Conservation (phyloP, 2,329 filamentous ascomycete genomes). For the Cadophora sp. region DNA sequence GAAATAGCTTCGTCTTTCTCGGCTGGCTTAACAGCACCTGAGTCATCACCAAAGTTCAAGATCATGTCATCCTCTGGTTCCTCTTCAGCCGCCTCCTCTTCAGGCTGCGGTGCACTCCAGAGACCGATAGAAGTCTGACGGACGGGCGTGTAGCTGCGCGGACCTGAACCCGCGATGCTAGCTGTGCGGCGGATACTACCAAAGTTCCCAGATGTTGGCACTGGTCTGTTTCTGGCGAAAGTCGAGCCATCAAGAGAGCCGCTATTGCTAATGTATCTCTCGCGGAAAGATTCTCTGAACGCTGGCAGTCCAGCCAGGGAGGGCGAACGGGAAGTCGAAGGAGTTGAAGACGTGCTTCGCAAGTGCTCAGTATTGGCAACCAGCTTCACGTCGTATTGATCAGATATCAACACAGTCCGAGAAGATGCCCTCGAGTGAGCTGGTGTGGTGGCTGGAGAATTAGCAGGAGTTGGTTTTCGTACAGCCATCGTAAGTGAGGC, state of each 20-base stretch:
- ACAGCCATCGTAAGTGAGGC: constrained; percentile 91
- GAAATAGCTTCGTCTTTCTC: constrained; percentile 16
- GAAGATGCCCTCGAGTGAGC: constrained; percentile 47
- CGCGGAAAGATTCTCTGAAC: constrained; percentile 39
- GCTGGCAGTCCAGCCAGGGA: constrained; percentile 39
- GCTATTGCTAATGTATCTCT: constrained; percentile 12
- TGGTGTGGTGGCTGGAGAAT: constrained; percentile 32
- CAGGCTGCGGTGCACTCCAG: constrained; percentile 52
- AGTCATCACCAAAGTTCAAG: constrained; percentile 56
- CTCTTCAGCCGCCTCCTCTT: constrained; percentile 42
- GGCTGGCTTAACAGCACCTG: neutral
- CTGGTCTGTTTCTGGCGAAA: constrained; percentile 27
- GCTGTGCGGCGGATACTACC: constrained; percentile 45
- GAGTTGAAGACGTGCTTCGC: constrained; percentile 49
- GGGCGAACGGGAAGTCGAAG: constrained; percentile 46
- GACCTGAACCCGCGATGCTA: constrained; percentile 35
- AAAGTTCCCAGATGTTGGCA: constrained; percentile 34
- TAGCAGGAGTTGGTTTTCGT: constrained; percentile 52
- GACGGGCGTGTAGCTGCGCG: constrained; percentile 36
- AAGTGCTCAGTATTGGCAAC: constrained; percentile 80
- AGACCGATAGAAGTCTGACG: constrained; percentile 51
- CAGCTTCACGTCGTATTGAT: constrained; percentile 76
- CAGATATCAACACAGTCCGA: constrained; percentile 54
- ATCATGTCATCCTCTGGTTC: constrained; percentile 53
- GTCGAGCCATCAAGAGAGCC: constrained; percentile 47